phyloP scores from a whole-genome alignment of 2,329 filamentous ascomycete genomes.

The Talaromyces piceae region DNA sequence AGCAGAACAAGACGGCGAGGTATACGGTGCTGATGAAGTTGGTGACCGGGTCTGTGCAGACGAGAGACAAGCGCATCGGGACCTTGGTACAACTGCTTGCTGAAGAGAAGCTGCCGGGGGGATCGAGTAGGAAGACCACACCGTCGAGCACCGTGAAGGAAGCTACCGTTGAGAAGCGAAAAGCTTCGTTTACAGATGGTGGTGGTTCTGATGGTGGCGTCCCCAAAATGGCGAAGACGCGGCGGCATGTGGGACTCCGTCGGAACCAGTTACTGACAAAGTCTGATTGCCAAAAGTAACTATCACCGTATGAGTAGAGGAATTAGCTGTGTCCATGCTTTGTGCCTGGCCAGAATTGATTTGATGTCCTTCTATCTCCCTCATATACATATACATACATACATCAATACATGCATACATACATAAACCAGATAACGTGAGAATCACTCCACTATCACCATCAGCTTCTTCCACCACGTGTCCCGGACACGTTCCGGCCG shows the following conservation, averaged over 20 bases:
- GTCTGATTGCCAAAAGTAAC: too few species aligned
- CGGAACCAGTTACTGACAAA: too few species aligned
- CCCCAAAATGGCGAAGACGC: neutral
- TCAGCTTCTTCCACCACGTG: conserved; percentile 27
- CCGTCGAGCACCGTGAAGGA: neutral
- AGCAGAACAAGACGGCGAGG: neutral
- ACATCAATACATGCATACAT: too few species aligned
- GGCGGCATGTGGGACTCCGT: neutral
- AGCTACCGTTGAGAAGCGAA: neutral
- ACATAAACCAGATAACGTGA: neutral
- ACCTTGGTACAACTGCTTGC: neutral
- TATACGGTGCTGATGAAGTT: neutral
- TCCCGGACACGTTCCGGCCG: conserved; percentile 21
- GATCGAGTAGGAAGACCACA: too few species aligned
- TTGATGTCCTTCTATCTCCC: too few species aligned
- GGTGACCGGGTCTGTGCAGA: neutral
- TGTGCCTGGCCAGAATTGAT: too few species aligned
- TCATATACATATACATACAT: neutral
- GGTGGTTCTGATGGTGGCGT: neutral
- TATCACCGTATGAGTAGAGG: too few species aligned
- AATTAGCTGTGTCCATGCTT: too few species aligned
- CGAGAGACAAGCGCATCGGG: neutral
- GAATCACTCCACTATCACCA: conserved; percentile 22
- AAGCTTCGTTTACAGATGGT: neutral
- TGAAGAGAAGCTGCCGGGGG: neutral